A percentile compares a stretch with the other conserved stretches of the same genome.
phyloP scores from a whole-genome alignment of 2,329 filamentous ascomycete genomes.

The Mariannaea elegans region DNA sequence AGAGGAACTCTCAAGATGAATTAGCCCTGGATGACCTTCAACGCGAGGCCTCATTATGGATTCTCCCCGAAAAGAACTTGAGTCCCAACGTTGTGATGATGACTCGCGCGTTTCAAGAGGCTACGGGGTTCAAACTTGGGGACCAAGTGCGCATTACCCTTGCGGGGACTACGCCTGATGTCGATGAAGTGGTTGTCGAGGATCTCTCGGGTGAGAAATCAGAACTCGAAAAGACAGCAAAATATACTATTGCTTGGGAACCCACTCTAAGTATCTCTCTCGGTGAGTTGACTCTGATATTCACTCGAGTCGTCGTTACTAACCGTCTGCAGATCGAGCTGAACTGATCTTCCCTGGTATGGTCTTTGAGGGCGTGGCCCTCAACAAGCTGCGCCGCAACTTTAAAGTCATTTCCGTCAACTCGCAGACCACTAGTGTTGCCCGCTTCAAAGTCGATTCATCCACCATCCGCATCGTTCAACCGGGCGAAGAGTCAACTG shows the following conservation, averaged over 20 bases:
- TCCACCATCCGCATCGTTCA: slow-evolving; percentile 51
- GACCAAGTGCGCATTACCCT: slow-evolving; percentile 71
- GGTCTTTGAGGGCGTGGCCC: slow-evolving; percentile 68
- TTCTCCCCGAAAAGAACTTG: slow-evolving; percentile 66
- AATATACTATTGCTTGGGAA: slow-evolving; percentile 49
- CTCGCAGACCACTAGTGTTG: slow-evolving; percentile 53
- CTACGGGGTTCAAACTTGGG: slow-evolving; percentile 75
- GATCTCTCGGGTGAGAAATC: slow-evolving; percentile 60
- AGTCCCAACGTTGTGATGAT: slow-evolving; percentile 75
- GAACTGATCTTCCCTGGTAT: slow-evolving; percentile 77
- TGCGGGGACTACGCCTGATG: slow-evolving; percentile 61
- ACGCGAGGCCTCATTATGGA: slow-evolving; percentile 60
- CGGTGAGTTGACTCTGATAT: slow-evolving; percentile 34
- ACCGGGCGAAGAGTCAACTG: slow-evolving; percentile 37
- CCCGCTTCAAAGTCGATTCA: slow-evolving; percentile 51
- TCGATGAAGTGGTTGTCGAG: slow-evolving; percentile 66
- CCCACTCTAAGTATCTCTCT: slow-evolving; percentile 45
- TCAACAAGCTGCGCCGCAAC: slow-evolving; percentile 42
- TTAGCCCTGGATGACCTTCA: slow-evolving; percentile 25
- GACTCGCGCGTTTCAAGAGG: slow-evolving; percentile 76
- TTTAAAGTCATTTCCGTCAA: slow-evolving; percentile 70
- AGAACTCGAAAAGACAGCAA: slow-evolving; percentile 41
- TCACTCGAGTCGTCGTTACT: slow-evolving; percentile 9
- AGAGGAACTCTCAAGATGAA: slow-evolving; percentile 18
- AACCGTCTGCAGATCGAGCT: slow-evolving; percentile 58